Conservation (phyloP, 352 stramenopile genomes). For the Vaucheria bursata region DNA sequence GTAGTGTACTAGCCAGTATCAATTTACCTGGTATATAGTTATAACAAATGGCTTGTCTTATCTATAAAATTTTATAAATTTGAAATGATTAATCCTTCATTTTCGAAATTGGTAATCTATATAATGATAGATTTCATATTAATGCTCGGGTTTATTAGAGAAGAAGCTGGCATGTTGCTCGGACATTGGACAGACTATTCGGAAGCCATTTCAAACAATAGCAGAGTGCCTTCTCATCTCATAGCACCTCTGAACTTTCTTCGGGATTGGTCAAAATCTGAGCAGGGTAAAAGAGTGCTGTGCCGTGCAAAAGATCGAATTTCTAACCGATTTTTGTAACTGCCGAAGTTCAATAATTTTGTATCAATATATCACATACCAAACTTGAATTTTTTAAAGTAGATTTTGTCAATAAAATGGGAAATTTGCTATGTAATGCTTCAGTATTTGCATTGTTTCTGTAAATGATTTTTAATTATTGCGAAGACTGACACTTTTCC, state of each 20-base stretch:
- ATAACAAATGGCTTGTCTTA: neutral
- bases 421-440: too few relatives aligned
- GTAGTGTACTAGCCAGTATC: neutral
- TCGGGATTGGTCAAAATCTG: neutral
- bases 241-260: neutral
- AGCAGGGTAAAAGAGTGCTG: neutral
- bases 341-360: too few relatives aligned
- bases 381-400: too few relatives aligned
- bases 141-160: neutral
- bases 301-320: neutral
- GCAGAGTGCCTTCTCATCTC: neutral
- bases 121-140: neutral
- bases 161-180: neutral
- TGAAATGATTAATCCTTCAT: neutral
- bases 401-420: too few relatives aligned
- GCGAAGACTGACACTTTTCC: too few relatives aligned
- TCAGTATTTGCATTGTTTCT: too few relatives aligned
- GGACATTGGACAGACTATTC: neutral
- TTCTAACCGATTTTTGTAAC: too few relatives aligned
- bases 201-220: neutral
- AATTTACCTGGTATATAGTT: neutral
- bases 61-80: neutral
- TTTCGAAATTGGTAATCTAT: neutral
- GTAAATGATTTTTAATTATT: too few relatives aligned
- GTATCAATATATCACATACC: too few relatives aligned